Conservation (phyloP, 805 yeast species). For the Wickerhamiella hasegawae region DNA sequence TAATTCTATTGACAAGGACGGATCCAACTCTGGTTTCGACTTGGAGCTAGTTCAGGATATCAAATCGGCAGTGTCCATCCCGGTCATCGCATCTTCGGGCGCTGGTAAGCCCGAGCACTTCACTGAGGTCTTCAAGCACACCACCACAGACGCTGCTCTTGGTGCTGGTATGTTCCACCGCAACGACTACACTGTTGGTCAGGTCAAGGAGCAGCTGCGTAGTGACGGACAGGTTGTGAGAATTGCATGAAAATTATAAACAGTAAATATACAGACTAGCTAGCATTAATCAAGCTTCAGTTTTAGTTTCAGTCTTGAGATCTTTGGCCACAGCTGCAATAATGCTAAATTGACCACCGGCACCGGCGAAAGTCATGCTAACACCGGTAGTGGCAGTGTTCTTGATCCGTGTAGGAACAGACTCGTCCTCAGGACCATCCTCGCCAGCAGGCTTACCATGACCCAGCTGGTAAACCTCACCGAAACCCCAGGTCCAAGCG, state of each 20-base stretch:
- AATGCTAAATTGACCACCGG: conserved; percentile 93
- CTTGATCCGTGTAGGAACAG: conserved; percentile 70
- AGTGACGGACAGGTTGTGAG: conserved; percentile 34
- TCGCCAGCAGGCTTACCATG: conserved; percentile 68
- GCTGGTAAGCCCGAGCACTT: conserved; percentile 93
- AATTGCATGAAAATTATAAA: not conserved
- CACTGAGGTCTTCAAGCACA: conserved; percentile 65
- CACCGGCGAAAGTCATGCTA: conserved; percentile 58
- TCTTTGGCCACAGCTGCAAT: too few relatives aligned
- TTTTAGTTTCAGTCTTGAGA: too few relatives aligned
- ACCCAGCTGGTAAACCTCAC: conserved; percentile 92
- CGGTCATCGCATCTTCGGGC: conserved; percentile 95
- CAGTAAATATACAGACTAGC: too few relatives aligned
- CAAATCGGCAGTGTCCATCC: conserved; percentile 62
- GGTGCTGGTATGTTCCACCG: conserved; percentile 99
- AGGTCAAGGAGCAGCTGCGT: conserved; percentile 58
- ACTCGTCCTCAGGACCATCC: conserved; percentile 79
- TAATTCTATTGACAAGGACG: conserved; percentile 94
- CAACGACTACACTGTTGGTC: conserved; percentile 74
- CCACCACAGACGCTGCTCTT: conserved; percentile 86
- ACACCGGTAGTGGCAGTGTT: conserved; percentile 86
- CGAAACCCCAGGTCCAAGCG: conserved; percentile 94
- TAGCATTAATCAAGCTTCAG: too few relatives aligned
- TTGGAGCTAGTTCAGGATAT: conserved; percentile 68
- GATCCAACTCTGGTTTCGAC: conserved; percentile 88